Evolutionary conservation across 495 filamentous ascomycete species (phyloP).

Genomic region (Evernia prunastri): DNA sequence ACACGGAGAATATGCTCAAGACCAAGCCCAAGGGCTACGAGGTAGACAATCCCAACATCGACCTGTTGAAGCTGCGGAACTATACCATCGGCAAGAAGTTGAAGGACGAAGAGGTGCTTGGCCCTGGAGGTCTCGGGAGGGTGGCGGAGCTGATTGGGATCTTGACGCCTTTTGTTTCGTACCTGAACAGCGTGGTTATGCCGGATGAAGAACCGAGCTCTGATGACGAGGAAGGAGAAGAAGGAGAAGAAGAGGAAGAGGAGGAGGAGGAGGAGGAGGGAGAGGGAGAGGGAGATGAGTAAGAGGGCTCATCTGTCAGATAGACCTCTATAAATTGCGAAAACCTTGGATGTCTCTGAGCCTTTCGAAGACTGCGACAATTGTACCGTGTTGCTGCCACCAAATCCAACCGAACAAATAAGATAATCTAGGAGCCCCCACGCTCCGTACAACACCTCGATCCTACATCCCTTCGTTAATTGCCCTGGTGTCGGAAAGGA

Average conservation of each 20-base stretch:
- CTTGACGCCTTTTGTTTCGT: slow-evolving; percentile 60
- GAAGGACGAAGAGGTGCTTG: slow-evolving; percentile 48
- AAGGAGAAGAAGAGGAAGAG: slow-evolving; percentile 19
- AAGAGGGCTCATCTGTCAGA: slow-evolving; percentile 12
- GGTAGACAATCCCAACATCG: slow-evolving; percentile 64
- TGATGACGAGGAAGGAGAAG: slow-evolving; percentile 20
- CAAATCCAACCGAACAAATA: neutral
- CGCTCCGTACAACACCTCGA: too few species aligned
- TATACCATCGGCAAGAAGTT: slow-evolving; percentile 64
- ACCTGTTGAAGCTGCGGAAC: slow-evolving; percentile 67
- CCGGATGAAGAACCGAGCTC: slow-evolving; percentile 43
- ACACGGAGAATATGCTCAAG: slow-evolving; percentile 68
- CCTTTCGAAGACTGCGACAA: too few species aligned
- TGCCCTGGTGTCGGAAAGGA: neutral
- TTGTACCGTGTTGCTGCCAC: neutral
- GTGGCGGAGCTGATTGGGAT: slow-evolving; percentile 49
- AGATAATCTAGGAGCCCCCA: neutral
- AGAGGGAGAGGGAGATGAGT: slow-evolving; percentile 4
- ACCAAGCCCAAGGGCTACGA: slow-evolving; percentile 81
- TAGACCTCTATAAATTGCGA: neutral
- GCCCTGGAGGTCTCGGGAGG: slow-evolving; percentile 45
- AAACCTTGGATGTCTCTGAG: neutral
- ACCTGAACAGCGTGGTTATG: slow-evolving; percentile 59
- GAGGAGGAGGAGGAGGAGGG: slow-evolving; percentile 19
- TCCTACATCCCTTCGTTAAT: too few species aligned